Base-by-base conservation (phyloP, 2,329 filamentous ascomycete genomes). In the Thielaviopsis musarum region DNA sequence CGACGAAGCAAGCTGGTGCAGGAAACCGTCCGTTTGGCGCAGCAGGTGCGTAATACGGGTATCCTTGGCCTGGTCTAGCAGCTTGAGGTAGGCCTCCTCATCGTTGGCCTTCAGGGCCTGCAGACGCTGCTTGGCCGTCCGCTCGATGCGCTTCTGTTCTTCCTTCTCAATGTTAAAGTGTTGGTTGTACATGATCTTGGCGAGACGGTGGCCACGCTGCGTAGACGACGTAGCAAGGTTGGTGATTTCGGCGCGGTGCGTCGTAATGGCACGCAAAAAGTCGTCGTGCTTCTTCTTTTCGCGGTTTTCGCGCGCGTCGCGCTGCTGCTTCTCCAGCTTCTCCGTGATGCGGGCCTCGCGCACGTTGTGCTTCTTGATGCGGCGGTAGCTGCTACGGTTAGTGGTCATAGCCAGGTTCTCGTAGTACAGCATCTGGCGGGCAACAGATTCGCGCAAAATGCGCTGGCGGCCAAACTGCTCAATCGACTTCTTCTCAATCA, bases 101-200 rank as follows among this genome's bases (percentile, higher is more conserved):
- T 98, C 93, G 83, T 98, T 95, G 67, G 93, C 91, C 75, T 96
- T 97, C 70, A 98, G 80, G 63, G 93, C 93, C 72, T 97, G 91
- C 65, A 98, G 84, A 96, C 93, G 93, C 73, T 98, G 93, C 78
- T 98, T 98, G 64, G 93, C 93, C 10, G 91, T 98, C 64, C 93
- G 82, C 75, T 98, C 93, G 65, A 98, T 87, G 63, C 93, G 88
- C 76, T 95, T 97, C 79, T 97, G 91, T 74, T 98, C 93, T 77
- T 98, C 93, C 74, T 95, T 95, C 71, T 98, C 93, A 70, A 98
- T 97, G 70, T 91, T 88, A 72, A 91, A 87, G 71, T 98, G 93
- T 63, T 95, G 91, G 60, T 79, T 74, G 64, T 87, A 80, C 89
- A 97, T 96, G 71, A 91, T 80, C 60, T 88, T 87, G 65, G 90